Base-by-base conservation (phyloP, 306 rosid genomes). In the Cicer yamashitae region DNA sequence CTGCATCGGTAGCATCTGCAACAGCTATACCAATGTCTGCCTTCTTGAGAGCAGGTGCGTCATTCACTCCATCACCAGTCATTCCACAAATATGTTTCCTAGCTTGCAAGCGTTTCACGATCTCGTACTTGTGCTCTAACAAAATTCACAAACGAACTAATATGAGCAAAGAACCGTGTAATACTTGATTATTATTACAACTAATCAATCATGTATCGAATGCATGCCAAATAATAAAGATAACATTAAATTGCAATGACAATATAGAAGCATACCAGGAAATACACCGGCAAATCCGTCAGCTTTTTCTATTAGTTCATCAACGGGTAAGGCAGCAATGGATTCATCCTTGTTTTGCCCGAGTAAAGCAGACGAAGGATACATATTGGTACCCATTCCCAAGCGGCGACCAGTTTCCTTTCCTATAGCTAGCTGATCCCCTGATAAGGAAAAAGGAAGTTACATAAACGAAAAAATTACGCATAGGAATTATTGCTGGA, bases 371-470 rank as follows among this genome's bases (percentile, higher is more conserved):
- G 98, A 94, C 66, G 98, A 87, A 58, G 98, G 98, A 84, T 94
- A 94, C 97, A 94, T 94, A 73, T 94, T 94, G 78, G 97, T 94
- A 67, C 98, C 98, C 98, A 94, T 94, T 84, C 98, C 98, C 88
- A 94, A 84, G 37, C 98, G 91, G 63, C 98, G 98, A 34, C 98
- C 98, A 6, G 98, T 94, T 86, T 94, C 98, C 91, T 94, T 94
- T 73, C 97, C 98, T 30, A 94, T 94, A 18, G 98, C 98, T 66
- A 94, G 87, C 78, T 94, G 98, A 84, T 94, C 98, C 70, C 98
- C 98, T 94, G 84, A 77, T 56, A 67, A 15, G 73, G 64, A 82
- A 64, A 80, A 70, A 30, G 7, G 8, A 71, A 43, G 40, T 71
- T 52, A 45, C 46, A 52, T 22, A 71, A 53, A 69, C 37, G 5